Conservation (phyloP, 1,139 yeast genomes). For the Suhomyces coccinellae region DNA sequence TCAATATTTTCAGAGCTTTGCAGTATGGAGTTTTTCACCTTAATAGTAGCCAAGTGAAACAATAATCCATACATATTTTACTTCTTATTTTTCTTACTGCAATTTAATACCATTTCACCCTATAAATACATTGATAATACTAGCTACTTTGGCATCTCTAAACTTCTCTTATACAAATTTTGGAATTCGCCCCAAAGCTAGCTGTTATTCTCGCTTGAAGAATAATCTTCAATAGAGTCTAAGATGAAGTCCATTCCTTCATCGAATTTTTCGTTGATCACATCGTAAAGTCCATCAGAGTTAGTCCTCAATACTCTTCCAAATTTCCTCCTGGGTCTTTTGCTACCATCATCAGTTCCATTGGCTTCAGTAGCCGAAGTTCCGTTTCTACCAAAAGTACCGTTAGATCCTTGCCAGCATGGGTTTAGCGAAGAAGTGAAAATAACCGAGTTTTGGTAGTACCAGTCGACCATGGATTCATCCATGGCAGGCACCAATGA, state of each 20-base stretch:
- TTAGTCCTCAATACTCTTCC: constrained; percentile 83
- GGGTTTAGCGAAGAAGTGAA: constrained; percentile 74
- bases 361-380: constrained; percentile 13
- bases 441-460: constrained; percentile 78
- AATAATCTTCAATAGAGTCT: constrained; percentile 65
- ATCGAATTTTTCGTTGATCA: constrained; percentile 77
- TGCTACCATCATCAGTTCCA: constrained; percentile 46
- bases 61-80: no score
- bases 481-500: constrained; percentile 85
- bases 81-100: no score
- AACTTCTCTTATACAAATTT: not conserved
- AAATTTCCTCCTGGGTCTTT: constrained; percentile 83
- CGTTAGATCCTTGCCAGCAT: constrained; percentile 64
- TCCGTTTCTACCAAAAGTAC: constrained; percentile 19
- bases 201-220: constrained; percentile 15
- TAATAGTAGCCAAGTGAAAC: no score
- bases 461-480: constrained; percentile 90
- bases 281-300: constrained; percentile 72
- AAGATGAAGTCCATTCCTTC: constrained; percentile 82
- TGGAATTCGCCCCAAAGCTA: not conserved
- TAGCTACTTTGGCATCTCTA: not conserved
- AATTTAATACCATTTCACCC: no score
- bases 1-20: not conserved
- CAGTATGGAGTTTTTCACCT: no score
- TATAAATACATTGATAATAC: constrained; percentile 6